Conservation (phyloP, 2,329 filamentous ascomycete genomes). For the Aspergillus unguis region DNA sequence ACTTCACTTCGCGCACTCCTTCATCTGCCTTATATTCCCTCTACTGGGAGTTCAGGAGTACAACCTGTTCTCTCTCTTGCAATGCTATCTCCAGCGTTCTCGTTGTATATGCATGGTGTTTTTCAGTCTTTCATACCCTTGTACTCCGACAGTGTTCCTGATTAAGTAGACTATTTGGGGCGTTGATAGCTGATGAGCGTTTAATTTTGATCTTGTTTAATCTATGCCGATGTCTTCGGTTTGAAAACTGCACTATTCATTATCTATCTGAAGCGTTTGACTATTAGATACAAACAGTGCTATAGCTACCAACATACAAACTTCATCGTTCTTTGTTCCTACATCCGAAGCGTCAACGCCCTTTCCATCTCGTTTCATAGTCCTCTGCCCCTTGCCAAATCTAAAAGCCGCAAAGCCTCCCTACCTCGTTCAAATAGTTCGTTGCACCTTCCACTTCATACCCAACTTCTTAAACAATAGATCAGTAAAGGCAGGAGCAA, state of each 20-base stretch:
- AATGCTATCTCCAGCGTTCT: neutral
- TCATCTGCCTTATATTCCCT: neutral
- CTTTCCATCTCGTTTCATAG: neutral
- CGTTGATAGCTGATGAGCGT: neutral
- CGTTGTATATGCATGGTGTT: neutral
- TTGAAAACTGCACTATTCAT: neutral
- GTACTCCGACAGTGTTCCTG: neutral
- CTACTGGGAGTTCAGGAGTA: neutral
- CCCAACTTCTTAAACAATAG: too few species aligned
- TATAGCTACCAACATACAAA: too few species aligned
- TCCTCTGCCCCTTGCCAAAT: too few species aligned
- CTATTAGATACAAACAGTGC: neutral
- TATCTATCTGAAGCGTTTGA: neutral
- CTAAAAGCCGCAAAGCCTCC: too few species aligned
- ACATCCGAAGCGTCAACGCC: neutral
- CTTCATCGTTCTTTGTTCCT: too few species aligned
- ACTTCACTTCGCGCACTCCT: constrained; percentile 5
- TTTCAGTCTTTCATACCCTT: neutral
- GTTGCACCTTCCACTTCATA: too few species aligned
- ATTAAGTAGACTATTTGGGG: neutral
- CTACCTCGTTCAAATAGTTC: too few species aligned
- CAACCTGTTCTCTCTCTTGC: neutral
- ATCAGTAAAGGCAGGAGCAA: too few species aligned
- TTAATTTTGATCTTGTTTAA: neutral
- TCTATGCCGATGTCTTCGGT: neutral